Conservation (phyloP, 768 basidiomycete species). For the Grammothele lineata region DNA sequence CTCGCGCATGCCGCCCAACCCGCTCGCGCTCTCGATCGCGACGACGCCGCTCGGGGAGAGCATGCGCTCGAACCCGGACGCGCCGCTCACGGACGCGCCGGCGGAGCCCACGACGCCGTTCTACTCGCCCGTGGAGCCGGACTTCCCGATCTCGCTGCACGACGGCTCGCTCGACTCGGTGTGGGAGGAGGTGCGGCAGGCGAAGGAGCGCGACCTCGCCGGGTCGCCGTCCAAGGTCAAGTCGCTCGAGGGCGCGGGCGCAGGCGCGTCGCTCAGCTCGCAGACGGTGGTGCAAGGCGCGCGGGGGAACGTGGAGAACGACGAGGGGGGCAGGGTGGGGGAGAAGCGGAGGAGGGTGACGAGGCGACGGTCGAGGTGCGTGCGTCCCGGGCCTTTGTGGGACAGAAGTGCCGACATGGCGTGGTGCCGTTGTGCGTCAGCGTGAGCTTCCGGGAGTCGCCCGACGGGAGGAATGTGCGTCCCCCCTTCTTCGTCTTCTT, state of each 20-base stretch:
- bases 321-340: conserved; percentile 7
- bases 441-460: conserved; percentile 66
- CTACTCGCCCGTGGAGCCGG: conserved; percentile 13
- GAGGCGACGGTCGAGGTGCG: conserved; percentile 65
- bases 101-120: conserved; percentile 9
- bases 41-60: not conserved
- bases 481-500: not conserved
- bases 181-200: conserved; percentile 63
- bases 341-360: conserved; percentile 32
- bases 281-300: not conserved
- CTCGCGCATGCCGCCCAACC: conserved; percentile 1
- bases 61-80: not conserved
- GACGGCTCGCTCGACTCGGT: conserved; percentile 45
- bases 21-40: not conserved
- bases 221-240: conserved; percentile 67
- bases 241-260: conserved; percentile 48
- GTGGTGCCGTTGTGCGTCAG: too few relatives aligned
- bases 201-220: conserved; percentile 64
- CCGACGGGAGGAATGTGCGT: conserved; percentile 53
- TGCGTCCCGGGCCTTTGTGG: not conserved
- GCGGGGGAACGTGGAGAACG: conserved; percentile 21
- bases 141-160: conserved; percentile 8
- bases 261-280: not conserved
- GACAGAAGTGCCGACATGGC: too few relatives aligned
- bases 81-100: conserved; percentile 2